Evolutionary conservation across 495 filamentous ascomycete genomes (phyloP).

Genomic region (Daldinia bambusicola): DNA sequence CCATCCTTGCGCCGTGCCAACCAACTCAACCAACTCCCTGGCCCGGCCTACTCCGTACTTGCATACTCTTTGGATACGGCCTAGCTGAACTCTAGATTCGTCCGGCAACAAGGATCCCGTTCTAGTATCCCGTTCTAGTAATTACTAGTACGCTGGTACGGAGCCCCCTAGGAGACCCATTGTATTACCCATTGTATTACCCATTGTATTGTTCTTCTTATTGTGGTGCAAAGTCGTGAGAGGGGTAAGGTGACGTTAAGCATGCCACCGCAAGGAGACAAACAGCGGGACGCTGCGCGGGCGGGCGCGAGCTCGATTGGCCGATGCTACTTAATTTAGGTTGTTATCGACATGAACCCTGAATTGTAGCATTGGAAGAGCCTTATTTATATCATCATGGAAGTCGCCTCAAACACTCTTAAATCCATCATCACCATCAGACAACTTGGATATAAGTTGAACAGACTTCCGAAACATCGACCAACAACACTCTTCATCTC

Average conservation of each 20-base stretch:
- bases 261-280: conserved; percentile 23
- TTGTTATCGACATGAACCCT: not conserved
- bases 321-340: not conserved
- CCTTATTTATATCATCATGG: not conserved
- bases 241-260: conserved; percentile 46
- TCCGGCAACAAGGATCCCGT: conserved; percentile 20
- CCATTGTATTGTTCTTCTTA: conserved; percentile 14
- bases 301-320: conserved; percentile 28
- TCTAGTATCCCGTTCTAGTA: conserved; percentile 4
- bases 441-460: conserved; percentile 3
- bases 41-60: conserved; percentile 30
- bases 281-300: conserved; percentile 10
- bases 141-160: not conserved
- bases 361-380: not conserved
- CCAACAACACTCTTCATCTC: not conserved
- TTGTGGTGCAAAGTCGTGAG: conserved; percentile 26
- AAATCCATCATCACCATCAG: not conserved
- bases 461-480: conserved; percentile 9
- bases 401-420: not conserved
- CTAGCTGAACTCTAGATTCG: conserved; percentile 35
- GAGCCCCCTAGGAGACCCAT: not conserved
- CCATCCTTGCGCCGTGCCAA: conserved; percentile 12
- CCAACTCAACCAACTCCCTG: conserved; percentile 11
- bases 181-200: conserved; percentile 13
- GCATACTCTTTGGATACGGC: conserved; percentile 12